Evolutionary conservation across 192 early-diverging fungal genomes (phyloP), one percentile per base, ranked within the genome.

Genomic region (Coemansia sp.): DNA sequence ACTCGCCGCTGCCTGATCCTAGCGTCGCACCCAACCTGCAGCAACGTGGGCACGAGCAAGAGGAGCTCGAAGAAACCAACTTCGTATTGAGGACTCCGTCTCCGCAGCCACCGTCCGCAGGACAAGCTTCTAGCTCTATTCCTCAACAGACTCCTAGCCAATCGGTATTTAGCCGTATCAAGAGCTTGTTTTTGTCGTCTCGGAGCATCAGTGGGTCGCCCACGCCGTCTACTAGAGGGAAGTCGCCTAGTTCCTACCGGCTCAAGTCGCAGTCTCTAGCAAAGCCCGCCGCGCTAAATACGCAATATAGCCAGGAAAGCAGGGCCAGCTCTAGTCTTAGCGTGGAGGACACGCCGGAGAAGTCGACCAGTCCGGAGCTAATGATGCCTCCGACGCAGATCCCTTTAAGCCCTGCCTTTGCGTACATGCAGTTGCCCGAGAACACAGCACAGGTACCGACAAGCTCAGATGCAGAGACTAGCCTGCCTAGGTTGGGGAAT

Each of bases 331-430:
- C 34, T 16, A 31, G 51, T 14, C 24, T 55, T 23, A 61, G 59
- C 39, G 43, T 42, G 59, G 37, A 61, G n/a, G 24, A 23, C 37
- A 40, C 24, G 14, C 59, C 51, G 1, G 51, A 55, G 51, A 55
- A 26, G 31, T 55, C 34, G 43, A 21, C 31, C 9, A 77, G 75
- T 13, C 69, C 75, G 2, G 75, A 77, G 62, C 75, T 77, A 3
- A 65, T 40, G 8, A 62, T 68, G 57, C 72, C 61, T 14, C 8
- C 33, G 7, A 9, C 57, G 11, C 24, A 59, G 5, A 28, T 14
- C 0, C 67, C 58, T 24, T 39, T 39, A 48, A 37, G 39, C 10
- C 31, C 23, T 1, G 21, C 50, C 21, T 73, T 59, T 45, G 60
- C 39, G 7, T 60, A 59, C 24, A 33, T 43, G 11, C 34, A 62